A percentile compares a stretch with the other conserved stretches of the same genome.
Conservation (phyloP, 2,329 filamentous ascomycete genomes). For the Xylaria sp. region DNA sequence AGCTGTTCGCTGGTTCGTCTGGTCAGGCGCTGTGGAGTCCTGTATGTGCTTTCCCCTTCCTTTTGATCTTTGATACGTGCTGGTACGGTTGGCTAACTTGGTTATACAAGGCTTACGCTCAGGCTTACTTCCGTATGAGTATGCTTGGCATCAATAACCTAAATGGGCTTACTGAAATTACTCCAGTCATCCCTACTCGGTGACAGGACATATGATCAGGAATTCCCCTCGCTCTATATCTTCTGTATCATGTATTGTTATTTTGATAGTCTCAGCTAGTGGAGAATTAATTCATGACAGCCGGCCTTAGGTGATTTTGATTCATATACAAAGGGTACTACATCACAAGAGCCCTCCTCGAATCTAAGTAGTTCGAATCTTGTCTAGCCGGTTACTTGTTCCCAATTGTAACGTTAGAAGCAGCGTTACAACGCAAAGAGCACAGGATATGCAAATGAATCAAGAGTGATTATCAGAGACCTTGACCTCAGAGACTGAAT, state of each 20-base stretch:
- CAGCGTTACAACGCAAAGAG: no score
- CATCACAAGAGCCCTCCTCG: no score
- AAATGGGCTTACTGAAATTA: conserved; percentile 58
- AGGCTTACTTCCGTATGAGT: conserved; percentile 57
- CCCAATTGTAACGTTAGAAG: no score
- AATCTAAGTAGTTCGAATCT: no score
- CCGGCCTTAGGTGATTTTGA: no score
- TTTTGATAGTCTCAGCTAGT: no score
- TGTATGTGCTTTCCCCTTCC: conserved; percentile 40
- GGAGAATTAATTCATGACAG: no score
- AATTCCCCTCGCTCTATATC: background rate
- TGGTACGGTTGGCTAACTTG: conserved; percentile 3
- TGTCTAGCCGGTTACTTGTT: no score
- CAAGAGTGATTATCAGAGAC: background rate
- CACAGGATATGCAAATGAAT: background rate
- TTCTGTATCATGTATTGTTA: no score
- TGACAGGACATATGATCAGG: conserved; percentile 19
- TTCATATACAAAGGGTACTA: no score
- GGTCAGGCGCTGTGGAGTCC: conserved; percentile 43
- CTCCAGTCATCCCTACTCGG: conserved; percentile 51
- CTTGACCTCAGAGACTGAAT: background rate
- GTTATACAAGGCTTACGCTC: conserved; percentile 50
- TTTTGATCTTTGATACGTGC: background rate
- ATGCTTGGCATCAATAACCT: conserved; percentile 59
- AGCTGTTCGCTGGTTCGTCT: conserved; percentile 40